phyloP scores from a whole-genome alignment of 2,329 filamentous ascomycete species.

The Cladophialophora exuberans region DNA sequence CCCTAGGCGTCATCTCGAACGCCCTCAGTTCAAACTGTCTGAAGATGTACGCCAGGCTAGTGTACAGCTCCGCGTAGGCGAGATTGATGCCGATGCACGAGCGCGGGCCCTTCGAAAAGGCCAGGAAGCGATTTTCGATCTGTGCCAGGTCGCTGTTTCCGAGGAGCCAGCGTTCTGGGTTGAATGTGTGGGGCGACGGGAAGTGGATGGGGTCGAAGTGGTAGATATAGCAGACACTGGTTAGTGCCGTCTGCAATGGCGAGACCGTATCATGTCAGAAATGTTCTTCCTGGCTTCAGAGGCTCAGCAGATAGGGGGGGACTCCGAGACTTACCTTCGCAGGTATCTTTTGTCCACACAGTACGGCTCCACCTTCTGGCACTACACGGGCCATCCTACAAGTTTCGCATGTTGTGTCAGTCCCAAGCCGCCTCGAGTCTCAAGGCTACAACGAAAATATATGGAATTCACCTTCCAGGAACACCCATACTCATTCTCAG shows the following conservation, averaged over 20 bases:
- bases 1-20: constrained; percentile 34
- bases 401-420: neutral
- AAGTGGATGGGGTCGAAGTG: constrained; percentile 20
- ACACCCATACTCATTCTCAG: constrained; percentile 16
- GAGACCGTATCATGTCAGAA: neutral
- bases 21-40: constrained; percentile 38
- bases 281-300: no score
- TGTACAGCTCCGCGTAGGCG: constrained; percentile 40
- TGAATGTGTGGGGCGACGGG: constrained; percentile 16
- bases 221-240: constrained; percentile 13
- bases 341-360: constrained; percentile 13
- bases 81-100: constrained; percentile 33
- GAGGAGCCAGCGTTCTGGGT: constrained; percentile 23
- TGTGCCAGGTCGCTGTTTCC: neutral
- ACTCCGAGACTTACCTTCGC: constrained; percentile 3
- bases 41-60: constrained; percentile 38
- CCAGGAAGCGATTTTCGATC: constrained; percentile 18
- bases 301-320: neutral
- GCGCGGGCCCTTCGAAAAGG: constrained; percentile 29
- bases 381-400: constrained; percentile 8
- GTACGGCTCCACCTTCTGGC: constrained; percentile 10
- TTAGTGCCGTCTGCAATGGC: constrained; percentile 3
- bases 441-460: neutral
- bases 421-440: neutral
- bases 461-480: constrained; percentile 6